A percentile compares a stretch with the other conserved stretches of the same genome.
These are phyloP conservation scores for Didymella arachidicola DNA, from an alignment of 2,329 filamentous ascomycete species.

Conservation along the genomic window DNA sequence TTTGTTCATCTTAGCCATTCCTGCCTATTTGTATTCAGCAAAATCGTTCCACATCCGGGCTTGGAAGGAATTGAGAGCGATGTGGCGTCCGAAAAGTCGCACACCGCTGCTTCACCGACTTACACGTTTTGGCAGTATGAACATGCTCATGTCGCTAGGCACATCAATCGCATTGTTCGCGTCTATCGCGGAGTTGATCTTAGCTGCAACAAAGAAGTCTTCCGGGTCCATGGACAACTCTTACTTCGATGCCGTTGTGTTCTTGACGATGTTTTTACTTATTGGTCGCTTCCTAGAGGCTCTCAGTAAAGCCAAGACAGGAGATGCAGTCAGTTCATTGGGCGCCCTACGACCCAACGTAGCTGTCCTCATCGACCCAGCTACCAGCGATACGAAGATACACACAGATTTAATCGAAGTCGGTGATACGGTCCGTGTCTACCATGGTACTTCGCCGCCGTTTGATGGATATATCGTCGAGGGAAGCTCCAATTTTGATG, in stretches of 20 bases:
- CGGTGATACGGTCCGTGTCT: slow-evolving; percentile 69
- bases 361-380: slow-evolving; percentile 70
- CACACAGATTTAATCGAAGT: slow-evolving; percentile 70
- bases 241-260: slow-evolving; percentile 94
- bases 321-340: slow-evolving; percentile 82
- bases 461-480: slow-evolving; percentile 74
- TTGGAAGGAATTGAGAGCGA: slow-evolving; percentile 75
- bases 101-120: slow-evolving; percentile 78
- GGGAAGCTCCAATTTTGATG: slow-evolving; percentile 75
- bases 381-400: slow-evolving; percentile 56
- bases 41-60: slow-evolving; percentile 84
- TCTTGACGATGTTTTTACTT: slow-evolving; percentile 87
- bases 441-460: slow-evolving; percentile 82
- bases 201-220: slow-evolving; percentile 57
- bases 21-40: slow-evolving; percentile 85
- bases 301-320: slow-evolving; percentile 90
- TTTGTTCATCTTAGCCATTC: slow-evolving; percentile 81
- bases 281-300: slow-evolving; percentile 78
- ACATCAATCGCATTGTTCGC: slow-evolving; percentile 88
- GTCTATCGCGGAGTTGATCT: slow-evolving; percentile 77
- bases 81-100: slow-evolving; percentile 80
- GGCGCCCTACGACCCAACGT: slow-evolving; percentile 79
- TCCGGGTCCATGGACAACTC: slow-evolving; percentile 48
- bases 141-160: slow-evolving; percentile 87
- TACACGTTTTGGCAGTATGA: slow-evolving; percentile 96